Evolutionary conservation across 352 stramenopile genomes (phyloP).

Genomic region (Globisporangium viniferum): DNA sequence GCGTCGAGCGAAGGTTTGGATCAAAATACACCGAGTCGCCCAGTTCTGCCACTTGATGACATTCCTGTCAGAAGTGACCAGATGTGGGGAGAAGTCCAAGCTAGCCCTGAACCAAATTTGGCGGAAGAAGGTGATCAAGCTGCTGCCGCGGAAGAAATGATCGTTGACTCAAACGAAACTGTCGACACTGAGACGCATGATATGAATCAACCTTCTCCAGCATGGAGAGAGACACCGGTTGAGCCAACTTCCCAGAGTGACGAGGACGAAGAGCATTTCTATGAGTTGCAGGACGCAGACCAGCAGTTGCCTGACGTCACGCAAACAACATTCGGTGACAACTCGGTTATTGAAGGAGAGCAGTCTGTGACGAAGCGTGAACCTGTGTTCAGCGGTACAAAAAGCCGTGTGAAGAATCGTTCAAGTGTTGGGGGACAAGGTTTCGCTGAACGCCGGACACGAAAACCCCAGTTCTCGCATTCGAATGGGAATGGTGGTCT

Average conservation of each 20-base stretch:
- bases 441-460: neutral
- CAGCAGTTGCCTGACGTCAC: neutral
- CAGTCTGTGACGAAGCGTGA: neutral
- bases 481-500: constrained; percentile 15
- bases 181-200: constrained; percentile 1
- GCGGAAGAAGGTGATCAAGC: neutral
- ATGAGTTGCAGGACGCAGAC: neutral
- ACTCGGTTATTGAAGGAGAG: neutral
- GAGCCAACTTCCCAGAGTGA: neutral
- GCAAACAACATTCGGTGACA: neutral
- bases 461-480: constrained; percentile 12
- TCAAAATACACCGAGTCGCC: neutral
- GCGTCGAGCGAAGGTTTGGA: neutral
- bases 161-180: neutral
- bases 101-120: neutral
- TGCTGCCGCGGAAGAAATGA: constrained; percentile 3
- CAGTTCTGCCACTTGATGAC: neutral
- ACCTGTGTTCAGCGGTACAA: neutral
- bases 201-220: neutral
- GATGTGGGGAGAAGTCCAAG: neutral
- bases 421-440: neutral
- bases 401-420: neutral
- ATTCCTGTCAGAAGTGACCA: neutral
- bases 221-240: neutral
- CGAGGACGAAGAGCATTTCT: neutral